Base-by-base conservation (phyloP, 176 grass and related monocot genomes). In the Lolium rigidum region DNA sequence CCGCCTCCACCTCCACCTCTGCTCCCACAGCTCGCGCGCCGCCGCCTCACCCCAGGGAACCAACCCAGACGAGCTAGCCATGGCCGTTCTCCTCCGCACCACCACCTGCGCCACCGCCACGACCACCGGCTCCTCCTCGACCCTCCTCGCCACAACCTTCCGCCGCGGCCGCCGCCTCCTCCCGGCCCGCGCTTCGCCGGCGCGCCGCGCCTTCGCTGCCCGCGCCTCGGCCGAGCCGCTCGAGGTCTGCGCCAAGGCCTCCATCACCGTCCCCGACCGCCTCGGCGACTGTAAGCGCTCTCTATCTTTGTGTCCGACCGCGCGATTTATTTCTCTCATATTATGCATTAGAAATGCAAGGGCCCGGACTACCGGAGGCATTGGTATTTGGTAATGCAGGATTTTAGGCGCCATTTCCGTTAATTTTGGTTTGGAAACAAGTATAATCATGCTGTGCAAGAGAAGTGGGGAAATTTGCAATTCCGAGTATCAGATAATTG, bases 241-340 rank as follows among this genome's bases (percentile, higher is more conserved):
- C 48, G 92, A 98, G 84, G 93, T 98, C 74, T 95, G 91, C 88
- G 86, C 86, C 38, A 98, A 94, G 90, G 86, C 83, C 39, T 98
- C 96, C 38, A 10, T 12, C 57, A 95, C 96, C 39, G 78, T 90
- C 28, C 90, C 96, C 43, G 86, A 79, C 51, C 78, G 86, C 55
- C 91, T 98, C 24, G 96, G 96, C 84, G 93, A 98, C 60, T 92
- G 96, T 98, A 64, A 94, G 84, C 77, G 64, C 73, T 83, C 70
- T 47, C 37, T 38, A 18, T 70, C 13, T 65, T 9, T 56, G 3
- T 54, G 69, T 0, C 4, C 25, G 16, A 13, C 0, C 51, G 2
- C 16, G 10, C 37, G 63, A 43, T 31, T 24, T 55, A 2, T 74
- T 70, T 39, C 2, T 22, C 47, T 5, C 71, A 17, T 69, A 21